Percentiles rank a stretch among this genome's conserved stretches.
Conservation (phyloP, 1,284 basidiomycete genomes). For the Takashimella koratensis region DNA sequence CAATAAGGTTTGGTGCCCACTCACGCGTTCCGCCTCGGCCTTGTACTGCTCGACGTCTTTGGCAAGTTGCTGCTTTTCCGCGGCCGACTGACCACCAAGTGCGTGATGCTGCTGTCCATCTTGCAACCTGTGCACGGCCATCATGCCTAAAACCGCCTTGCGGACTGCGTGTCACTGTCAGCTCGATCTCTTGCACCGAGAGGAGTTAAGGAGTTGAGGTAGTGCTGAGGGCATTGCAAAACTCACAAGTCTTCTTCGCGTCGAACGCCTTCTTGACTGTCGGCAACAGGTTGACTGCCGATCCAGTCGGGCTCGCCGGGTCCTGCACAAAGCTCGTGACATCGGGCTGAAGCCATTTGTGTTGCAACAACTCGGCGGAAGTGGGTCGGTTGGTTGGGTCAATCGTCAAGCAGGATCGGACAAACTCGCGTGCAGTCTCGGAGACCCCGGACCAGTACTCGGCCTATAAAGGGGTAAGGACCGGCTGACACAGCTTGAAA, state of each 20-base stretch:
- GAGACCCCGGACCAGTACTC: conserved; percentile 87
- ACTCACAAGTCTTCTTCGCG: conserved; percentile 77
- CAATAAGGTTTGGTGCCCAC: too few species aligned
- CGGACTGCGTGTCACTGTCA: conserved; percentile 58
- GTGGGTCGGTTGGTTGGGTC: conserved; percentile 76
- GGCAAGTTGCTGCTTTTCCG: conserved; percentile 56
- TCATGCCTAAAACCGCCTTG: conserved; percentile 79
- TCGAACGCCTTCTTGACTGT: conserved; percentile 84
- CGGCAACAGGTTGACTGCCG: conserved; percentile 76
- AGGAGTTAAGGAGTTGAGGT: neutral
- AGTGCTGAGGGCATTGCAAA: too few species aligned
- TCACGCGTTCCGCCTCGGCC: conserved; percentile 70
- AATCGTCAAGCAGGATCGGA: conserved; percentile 72
- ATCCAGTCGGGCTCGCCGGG: conserved; percentile 57
- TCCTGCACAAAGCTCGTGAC: conserved; percentile 55
- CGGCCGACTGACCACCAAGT: conserved; percentile 52
- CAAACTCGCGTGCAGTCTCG: conserved; percentile 74
- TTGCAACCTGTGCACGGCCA: conserved; percentile 73
- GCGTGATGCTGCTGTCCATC: conserved; percentile 39
- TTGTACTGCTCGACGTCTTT: conserved; percentile 68
- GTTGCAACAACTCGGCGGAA: conserved; percentile 64
- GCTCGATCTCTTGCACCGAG: neutral
- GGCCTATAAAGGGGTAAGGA: conserved; percentile 33
- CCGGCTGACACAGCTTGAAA: too few species aligned
- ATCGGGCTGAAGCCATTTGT: conserved; percentile 65